These are phyloP conservation scores for Catunica adiposa DNA, from an alignment of 2,329 filamentous ascomycete genomes.

Conservation along the genomic window DNA sequence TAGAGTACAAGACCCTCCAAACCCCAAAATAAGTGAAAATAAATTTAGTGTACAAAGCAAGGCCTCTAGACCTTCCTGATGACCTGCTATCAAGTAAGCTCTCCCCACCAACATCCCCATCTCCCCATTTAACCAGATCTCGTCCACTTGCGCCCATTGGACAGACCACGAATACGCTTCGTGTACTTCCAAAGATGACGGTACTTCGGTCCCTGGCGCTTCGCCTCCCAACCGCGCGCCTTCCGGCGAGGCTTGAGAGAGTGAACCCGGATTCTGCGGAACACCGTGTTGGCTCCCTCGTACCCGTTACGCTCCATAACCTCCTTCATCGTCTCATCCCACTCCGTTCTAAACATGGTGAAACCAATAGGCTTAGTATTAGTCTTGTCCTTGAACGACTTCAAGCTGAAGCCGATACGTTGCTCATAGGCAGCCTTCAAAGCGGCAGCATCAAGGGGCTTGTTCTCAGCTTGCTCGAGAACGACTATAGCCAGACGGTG, in stretches of 20 bases:
- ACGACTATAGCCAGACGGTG: slow-evolving; percentile 76
- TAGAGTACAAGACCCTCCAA: neutral
- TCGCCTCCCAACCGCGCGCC: slow-evolving; percentile 49
- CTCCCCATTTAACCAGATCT: slow-evolving; percentile 20
- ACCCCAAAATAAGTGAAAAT: slow-evolving; percentile 5
- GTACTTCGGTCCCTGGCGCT: slow-evolving; percentile 48
- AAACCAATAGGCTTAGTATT: slow-evolving; percentile 59
- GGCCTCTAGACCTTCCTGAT: neutral
- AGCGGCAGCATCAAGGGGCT: slow-evolving; percentile 37
- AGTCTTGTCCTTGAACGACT: slow-evolving; percentile 56
- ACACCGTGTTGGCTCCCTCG: slow-evolving; percentile 64
- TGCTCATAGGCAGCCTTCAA: slow-evolving; percentile 35
- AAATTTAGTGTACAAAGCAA: slow-evolving; percentile 14
- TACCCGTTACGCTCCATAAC: slow-evolving; percentile 72
- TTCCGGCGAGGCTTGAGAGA: slow-evolving; percentile 45
- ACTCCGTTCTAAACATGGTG: slow-evolving; percentile 72
- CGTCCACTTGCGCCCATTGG: slow-evolving; percentile 27
- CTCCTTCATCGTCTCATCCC: slow-evolving; percentile 73
- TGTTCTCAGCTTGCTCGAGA: slow-evolving; percentile 54
- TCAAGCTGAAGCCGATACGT: slow-evolving; percentile 57
- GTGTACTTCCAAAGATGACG: slow-evolving; percentile 48
- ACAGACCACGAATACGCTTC: slow-evolving; percentile 36
- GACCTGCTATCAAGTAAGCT: neutral
- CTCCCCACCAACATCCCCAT: neutral
- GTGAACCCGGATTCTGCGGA: slow-evolving; percentile 63